phyloP scores from a whole-genome alignment of 352 stramenopile species.

The Phytophthora ohioensis region DNA sequence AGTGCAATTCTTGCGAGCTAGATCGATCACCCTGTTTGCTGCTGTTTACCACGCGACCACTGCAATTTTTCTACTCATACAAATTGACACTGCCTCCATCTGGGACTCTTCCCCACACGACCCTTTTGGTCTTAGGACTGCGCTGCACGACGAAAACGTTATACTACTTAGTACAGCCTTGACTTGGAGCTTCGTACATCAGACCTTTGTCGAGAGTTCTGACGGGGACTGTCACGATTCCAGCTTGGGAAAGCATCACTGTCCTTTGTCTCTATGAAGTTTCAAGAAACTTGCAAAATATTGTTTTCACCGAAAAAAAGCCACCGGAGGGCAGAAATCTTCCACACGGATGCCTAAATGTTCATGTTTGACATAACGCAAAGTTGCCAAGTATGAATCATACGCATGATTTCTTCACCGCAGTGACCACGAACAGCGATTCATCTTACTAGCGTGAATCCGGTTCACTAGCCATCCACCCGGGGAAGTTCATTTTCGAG shows the following conservation, averaged over 20 bases:
- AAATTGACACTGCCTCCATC: constrained; percentile 5
- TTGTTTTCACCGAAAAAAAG: no score
- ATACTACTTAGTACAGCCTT: not conserved
- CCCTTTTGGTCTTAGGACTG: not conserved
- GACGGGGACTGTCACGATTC: not conserved
- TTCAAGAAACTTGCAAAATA: no score
- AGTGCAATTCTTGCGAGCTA: not conserved
- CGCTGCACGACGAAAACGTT: not conserved
- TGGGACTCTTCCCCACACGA: constrained; percentile 10
- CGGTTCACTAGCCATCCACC: no score
- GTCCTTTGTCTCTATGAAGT: no score
- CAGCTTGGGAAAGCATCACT: not conserved
- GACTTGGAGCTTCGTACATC: constrained; percentile 13
- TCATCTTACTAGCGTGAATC: no score
- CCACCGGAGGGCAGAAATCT: no score
- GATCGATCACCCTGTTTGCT: not conserved
- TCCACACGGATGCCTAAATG: no score
- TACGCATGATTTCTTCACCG: no score
- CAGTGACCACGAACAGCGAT: no score
- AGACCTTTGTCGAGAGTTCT: not conserved
- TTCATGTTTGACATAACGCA: no score
- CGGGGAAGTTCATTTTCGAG: no score
- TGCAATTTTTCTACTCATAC: constrained; percentile 3
- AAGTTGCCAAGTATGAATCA: no score
- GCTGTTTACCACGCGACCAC: constrained; percentile 3